phyloP scores from a whole-genome alignment of 2,329 filamentous ascomycete species.

The Allantophomopsis lycopodina region DNA sequence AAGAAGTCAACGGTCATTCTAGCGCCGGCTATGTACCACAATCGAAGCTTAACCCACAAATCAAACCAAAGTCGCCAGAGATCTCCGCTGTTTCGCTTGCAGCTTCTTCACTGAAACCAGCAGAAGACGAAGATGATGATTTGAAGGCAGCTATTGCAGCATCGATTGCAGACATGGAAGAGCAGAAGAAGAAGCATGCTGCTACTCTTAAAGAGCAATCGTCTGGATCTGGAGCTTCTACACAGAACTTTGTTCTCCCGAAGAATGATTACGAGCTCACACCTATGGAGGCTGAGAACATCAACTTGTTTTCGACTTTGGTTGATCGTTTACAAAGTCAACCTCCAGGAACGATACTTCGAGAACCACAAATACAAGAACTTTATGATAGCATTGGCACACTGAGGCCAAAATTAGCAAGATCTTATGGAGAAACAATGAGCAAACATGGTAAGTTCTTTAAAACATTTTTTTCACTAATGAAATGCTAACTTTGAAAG shows the following conservation, averaged over 20 bases:
- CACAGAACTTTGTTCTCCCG: conserved; percentile 42
- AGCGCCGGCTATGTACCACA: conserved; percentile 54
- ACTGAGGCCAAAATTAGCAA: conserved; percentile 79
- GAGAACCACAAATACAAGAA: conserved; percentile 96
- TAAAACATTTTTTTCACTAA: background rate
- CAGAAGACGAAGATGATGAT: conserved; percentile 84
- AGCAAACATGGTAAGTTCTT: conserved; percentile 80
- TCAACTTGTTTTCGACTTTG: conserved; percentile 86
- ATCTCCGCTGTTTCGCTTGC: conserved; percentile 11
- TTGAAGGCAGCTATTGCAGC: conserved; percentile 91
- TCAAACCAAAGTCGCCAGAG: conserved; percentile 10
- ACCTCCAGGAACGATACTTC: conserved; percentile 85
- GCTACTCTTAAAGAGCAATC: conserved; percentile 72
- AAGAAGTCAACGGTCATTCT: conserved; percentile 70
- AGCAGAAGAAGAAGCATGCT: conserved; percentile 87
- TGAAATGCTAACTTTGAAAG: conserved; percentile 33
- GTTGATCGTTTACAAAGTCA: conserved; percentile 93
- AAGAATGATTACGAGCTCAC: conserved; percentile 94
- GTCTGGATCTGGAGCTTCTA: conserved; percentile 30
- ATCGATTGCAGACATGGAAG: conserved; percentile 91
- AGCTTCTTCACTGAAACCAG: conserved; percentile 31
- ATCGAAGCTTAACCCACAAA: background rate
- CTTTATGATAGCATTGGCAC: conserved; percentile 95
- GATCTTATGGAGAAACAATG: conserved; percentile 97
- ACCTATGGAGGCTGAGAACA: conserved; percentile 89